phyloP scores from a whole-genome alignment of 345 rosid genomes.

The Stellera chamaejasme region DNA sequence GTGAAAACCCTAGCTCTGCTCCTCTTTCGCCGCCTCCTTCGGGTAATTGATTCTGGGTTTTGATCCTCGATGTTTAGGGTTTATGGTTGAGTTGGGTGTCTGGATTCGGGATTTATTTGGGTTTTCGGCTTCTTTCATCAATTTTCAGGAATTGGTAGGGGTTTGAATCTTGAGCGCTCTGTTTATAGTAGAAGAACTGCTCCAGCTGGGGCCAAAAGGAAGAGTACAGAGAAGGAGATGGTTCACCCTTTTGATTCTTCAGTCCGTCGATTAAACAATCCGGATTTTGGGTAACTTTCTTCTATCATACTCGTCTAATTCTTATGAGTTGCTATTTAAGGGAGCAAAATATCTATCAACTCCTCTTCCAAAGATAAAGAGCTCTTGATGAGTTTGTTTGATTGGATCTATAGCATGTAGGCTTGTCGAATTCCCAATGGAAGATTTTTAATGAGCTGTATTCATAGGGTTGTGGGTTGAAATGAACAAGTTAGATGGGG shows the following conservation, averaged over 20 bases:
- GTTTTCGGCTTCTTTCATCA: too few species aligned
- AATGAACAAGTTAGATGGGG: too few species aligned
- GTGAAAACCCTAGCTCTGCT: too few species aligned
- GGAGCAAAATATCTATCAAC: neutral
- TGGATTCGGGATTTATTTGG: too few species aligned
- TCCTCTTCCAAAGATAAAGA: neutral
- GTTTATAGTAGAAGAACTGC: conserved; percentile 2
- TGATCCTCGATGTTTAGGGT: too few species aligned
- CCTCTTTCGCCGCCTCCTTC: too few species aligned
- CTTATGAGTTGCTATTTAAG: conserved; percentile 4
- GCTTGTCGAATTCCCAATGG: neutral
- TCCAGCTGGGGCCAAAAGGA: neutral
- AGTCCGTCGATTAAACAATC: neutral
- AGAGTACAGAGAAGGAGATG: conserved; percentile 6
- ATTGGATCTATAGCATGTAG: neutral
- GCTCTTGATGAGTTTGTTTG: conserved; percentile 1
- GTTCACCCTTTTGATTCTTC: neutral
- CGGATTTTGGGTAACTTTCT: conserved; percentile 5
- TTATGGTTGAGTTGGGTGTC: too few species aligned
- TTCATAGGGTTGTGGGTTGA: too few species aligned
- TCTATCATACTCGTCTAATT: neutral
- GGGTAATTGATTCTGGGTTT: too few species aligned
- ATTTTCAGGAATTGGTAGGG: neutral
- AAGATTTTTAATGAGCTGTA: too few species aligned
- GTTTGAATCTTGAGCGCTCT: neutral